Percentiles rank a stretch among this genome's conserved stretches.
Evolutionary conservation across 352 stramenopile genomes (phyloP).

Genomic region (Phytophthora cactorum): DNA sequence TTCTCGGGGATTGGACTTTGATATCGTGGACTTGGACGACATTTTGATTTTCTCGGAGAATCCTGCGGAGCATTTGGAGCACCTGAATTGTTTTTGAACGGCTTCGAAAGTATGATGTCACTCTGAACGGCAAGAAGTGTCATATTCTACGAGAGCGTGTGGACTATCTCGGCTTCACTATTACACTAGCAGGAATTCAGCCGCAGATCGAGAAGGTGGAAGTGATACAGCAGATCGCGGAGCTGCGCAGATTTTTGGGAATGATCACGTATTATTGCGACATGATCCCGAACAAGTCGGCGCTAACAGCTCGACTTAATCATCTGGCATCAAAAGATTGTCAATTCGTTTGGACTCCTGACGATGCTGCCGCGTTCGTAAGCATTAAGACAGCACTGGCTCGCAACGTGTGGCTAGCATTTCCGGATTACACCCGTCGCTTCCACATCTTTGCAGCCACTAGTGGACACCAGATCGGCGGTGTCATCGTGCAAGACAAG

Average conservation of each 20-base stretch:
- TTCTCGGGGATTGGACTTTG: constrained; percentile 2
- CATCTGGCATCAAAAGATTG: neutral
- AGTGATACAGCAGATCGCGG: neutral
- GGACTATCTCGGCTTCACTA: neutral
- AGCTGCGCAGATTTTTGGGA: neutral
- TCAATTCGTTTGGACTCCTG: constrained; percentile 8
- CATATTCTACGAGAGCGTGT: neutral
- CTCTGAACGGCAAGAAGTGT: constrained; percentile 2
- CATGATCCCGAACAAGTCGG: constrained; percentile 13
- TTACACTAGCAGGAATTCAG: neutral
- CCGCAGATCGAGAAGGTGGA: neutral
- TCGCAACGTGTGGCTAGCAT: neutral
- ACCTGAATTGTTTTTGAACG: constrained; percentile 13
- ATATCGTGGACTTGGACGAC: constrained; percentile 15
- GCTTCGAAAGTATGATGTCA: constrained; percentile 1
- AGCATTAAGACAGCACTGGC: constrained; percentile 12
- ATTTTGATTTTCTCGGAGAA: constrained; percentile 8
- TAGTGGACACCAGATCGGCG: too few species aligned
- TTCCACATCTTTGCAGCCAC: neutral
- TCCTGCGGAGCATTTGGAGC: neutral
- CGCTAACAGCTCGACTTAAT: neutral
- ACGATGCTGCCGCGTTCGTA: constrained; percentile 1
- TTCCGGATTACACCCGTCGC: neutral
- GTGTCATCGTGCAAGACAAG: too few species aligned
- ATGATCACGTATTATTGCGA: constrained; percentile 19